A percentile compares a stretch with the other conserved stretches of the same genome.
Evolutionary conservation across 352 stramenopile species (phyloP).

Genomic region (Plasmopara muralis): DNA sequence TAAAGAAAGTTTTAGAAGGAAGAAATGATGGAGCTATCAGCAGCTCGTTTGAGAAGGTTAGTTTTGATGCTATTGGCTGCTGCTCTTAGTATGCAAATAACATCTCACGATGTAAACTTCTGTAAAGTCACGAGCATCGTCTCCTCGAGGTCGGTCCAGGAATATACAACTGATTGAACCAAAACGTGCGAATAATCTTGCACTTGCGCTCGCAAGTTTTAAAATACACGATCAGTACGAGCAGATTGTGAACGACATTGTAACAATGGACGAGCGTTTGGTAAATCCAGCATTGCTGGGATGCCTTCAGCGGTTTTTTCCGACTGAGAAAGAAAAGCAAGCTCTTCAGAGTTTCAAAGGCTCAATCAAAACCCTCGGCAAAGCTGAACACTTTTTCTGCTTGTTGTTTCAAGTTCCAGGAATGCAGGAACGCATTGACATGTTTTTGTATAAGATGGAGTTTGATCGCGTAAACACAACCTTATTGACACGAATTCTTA

Average conservation of each 20-base stretch:
- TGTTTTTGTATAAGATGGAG: constrained; percentile 74
- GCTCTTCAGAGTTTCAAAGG: constrained; percentile 40
- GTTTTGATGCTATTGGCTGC: not conserved
- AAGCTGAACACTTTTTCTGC: constrained; percentile 68
- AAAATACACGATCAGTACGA: constrained; percentile 69
- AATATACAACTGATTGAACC: constrained; percentile 71
- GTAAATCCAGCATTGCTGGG: constrained; percentile 53
- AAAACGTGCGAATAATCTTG: constrained; percentile 76
- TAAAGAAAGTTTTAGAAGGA: constrained; percentile 18
- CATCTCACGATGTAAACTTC: not conserved
- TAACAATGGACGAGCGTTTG: constrained; percentile 49
- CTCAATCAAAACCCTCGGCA: constrained; percentile 41
- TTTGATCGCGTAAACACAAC: constrained; percentile 39
- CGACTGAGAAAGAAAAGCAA: constrained; percentile 53
- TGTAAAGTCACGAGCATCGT: constrained; percentile 51
- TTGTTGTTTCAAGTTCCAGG: constrained; percentile 51
- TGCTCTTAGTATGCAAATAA: not conserved
- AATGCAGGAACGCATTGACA: constrained; percentile 59
- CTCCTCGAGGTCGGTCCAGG: constrained; percentile 62
- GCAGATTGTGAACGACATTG: constrained; percentile 51
- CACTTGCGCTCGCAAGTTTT: constrained; percentile 66
- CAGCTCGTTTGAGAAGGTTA: constrained; percentile 58
- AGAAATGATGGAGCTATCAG: constrained; percentile 14
- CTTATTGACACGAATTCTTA: constrained; percentile 38
- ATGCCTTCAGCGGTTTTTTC: constrained; percentile 74